Evolutionary conservation across 148 eudicot species (phyloP).

Genomic region (Linanthus parryae): DNA sequence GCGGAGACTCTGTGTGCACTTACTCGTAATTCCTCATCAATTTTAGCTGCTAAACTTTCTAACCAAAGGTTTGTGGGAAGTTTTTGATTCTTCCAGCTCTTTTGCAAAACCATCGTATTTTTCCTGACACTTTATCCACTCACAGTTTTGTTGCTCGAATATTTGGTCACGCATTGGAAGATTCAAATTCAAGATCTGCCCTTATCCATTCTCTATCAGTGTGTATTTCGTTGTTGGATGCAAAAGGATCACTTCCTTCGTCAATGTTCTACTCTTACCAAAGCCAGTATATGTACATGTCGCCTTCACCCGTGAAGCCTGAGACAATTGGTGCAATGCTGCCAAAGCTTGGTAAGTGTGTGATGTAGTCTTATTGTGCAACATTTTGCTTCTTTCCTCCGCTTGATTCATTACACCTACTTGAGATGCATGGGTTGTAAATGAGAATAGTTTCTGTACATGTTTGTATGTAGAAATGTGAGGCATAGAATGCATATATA

Average conservation of each 20-base stretch:
- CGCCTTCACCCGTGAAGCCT: constrained; percentile 61
- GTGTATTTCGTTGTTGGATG: constrained; percentile 92
- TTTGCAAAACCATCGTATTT: too few species aligned
- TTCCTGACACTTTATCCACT: constrained; percentile 9
- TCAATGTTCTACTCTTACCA: constrained; percentile 61
- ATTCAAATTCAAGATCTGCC: constrained; percentile 62
- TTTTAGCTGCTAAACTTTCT: constrained; percentile 81
- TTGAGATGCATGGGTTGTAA: neutral
- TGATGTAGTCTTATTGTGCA: neutral
- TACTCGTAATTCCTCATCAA: constrained; percentile 75
- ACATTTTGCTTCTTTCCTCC: constrained; percentile 1
- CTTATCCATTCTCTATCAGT: constrained; percentile 84
- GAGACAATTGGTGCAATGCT: constrained; percentile 95
- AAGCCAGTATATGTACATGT: constrained; percentile 71
- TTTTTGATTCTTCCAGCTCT: too few species aligned
- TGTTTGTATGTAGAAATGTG: too few species aligned
- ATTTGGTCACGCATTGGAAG: constrained; percentile 79
- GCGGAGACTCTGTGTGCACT: constrained; percentile 88
- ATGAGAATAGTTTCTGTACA: too few species aligned
- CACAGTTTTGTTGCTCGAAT: constrained; percentile 86
- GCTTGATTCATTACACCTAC: neutral
- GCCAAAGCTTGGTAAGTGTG: constrained; percentile 84
- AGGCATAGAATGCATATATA: too few species aligned
- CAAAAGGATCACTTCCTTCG: constrained; percentile 70
- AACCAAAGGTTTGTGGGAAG: constrained; percentile 76